These are phyloP conservation scores for Tolypocladium amazonense DNA, from an alignment of 2,329 filamentous ascomycete genomes.

Conservation along the genomic window DNA sequence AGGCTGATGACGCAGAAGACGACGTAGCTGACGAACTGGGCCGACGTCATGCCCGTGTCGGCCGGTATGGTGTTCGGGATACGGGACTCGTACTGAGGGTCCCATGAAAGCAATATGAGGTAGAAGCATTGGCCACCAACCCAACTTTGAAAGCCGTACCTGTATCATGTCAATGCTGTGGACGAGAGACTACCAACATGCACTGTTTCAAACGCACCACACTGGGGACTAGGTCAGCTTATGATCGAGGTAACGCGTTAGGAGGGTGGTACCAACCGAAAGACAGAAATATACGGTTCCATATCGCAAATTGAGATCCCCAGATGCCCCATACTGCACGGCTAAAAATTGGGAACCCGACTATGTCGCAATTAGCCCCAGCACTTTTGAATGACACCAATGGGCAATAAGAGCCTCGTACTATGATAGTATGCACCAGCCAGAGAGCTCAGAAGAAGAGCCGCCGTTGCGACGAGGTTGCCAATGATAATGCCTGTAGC, in stretches of 20 bases:
- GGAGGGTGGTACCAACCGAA: slow-evolving; percentile 19
- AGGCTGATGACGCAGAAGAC: slow-evolving; percentile 32
- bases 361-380: slow-evolving; percentile 6
- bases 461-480: slow-evolving; percentile 25
- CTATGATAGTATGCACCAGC: slow-evolving; percentile 30
- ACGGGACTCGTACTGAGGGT: slow-evolving; percentile 28
- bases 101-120: slow-evolving; percentile 33
- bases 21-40: slow-evolving; percentile 31
- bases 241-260: not conserved
- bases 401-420: slow-evolving; percentile 7
- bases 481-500: slow-evolving; percentile 22
- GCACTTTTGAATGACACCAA: not conserved
- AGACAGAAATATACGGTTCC: slow-evolving; percentile 30
- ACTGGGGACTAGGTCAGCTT: slow-evolving; percentile 4
- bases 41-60: slow-evolving; percentile 31
- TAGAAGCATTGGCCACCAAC: slow-evolving; percentile 35
- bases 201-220: slow-evolving; percentile 8
- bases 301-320: slow-evolving; percentile 29
- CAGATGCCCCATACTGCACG: slow-evolving; percentile 29
- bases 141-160: slow-evolving; percentile 35
- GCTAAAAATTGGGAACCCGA: slow-evolving; percentile 27
- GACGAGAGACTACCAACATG: too few relatives aligned
- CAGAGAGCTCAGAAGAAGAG: slow-evolving; percentile 31
- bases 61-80: slow-evolving; percentile 30
- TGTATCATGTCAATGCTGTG: slow-evolving; percentile 3